Evolutionary conservation across 495 filamentous ascomycete genomes (phyloP).

Genomic region (Podospora comata): DNA sequence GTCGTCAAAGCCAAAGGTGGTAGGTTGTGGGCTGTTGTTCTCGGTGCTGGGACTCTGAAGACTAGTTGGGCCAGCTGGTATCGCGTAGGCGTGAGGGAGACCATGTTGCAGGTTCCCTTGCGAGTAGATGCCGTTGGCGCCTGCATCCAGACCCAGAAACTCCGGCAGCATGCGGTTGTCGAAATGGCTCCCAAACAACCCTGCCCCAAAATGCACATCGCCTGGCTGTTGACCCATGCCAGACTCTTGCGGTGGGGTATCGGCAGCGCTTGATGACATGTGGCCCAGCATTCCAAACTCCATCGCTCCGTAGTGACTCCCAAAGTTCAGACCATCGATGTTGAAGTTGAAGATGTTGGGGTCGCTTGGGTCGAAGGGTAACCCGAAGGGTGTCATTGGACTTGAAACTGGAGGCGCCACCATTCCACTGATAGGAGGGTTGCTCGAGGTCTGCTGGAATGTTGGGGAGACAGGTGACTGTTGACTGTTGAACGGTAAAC

Average conservation of each 20-base stretch:
- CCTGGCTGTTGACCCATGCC: conserved; percentile 37
- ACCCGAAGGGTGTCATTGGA: conserved; percentile 46
- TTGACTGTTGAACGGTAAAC: conserved; percentile 55
- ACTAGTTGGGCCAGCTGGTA: conserved; percentile 48
- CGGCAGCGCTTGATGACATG: conserved; percentile 82
- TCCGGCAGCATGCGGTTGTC: conserved; percentile 40
- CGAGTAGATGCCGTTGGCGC: conserved; percentile 39
- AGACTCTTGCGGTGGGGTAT: conserved; percentile 68
- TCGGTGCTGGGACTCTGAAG: conserved; percentile 50
- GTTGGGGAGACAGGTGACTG: conserved; percentile 68
- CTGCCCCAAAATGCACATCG: conserved; percentile 43
- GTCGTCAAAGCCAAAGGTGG: conserved; percentile 42
- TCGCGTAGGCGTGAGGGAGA: conserved; percentile 49
- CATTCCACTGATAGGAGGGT: conserved; percentile 31
- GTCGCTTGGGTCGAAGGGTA: conserved; percentile 84
- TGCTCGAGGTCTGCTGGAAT: conserved; percentile 46
- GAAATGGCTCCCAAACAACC: conserved; percentile 41
- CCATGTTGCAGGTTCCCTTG: conserved; percentile 51
- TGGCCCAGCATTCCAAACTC: conserved; percentile 94
- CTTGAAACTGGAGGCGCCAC: conserved; percentile 31
- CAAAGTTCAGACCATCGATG: conserved; percentile 88
- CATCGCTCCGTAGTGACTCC: conserved; percentile 87
- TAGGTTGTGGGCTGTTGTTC: conserved; percentile 49
- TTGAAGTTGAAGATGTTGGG: conserved; percentile 91
- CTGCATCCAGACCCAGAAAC: conserved; percentile 42